Base-by-base conservation (phyloP, 2,329 filamentous ascomycete genomes). In the Drechslerella coelobrocha region DNA sequence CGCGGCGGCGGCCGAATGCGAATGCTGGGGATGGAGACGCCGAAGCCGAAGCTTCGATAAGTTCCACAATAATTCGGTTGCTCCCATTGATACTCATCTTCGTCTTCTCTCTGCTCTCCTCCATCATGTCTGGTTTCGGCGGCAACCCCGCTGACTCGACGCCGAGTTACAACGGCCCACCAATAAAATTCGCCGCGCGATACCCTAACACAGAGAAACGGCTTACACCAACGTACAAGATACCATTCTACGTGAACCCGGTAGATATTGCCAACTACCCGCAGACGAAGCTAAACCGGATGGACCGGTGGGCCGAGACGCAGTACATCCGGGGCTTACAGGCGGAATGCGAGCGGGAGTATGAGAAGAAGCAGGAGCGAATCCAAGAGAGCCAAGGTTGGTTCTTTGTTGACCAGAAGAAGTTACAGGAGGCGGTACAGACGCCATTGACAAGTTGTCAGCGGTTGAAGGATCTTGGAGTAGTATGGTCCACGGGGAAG, bases 61-160 rank as follows among this genome's bases (percentile, higher is more conserved):
- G 54, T 7, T 56, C 65, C 23, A 75, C 74, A 45, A 77, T 87
- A 78, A 80, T 90, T 61, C 89, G 91, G 68, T 84, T 99, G 14
- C 84, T 99, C 4, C 93, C 94, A 14, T 87, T 99, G 54, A 83
- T 99, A 59, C 82, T 99, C 73, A 87, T 99, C 76, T 95, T 99
- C 78, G 81, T 97, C 61, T 86, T 93, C 73, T 90, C 92, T 0
- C 83, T 96, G 24, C 82, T 97, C 61, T 91, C 90, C 19, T 93
- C 89, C 0, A 80, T 96, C 24, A 91, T 96, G 78, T 82, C 77
- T 53, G 73, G 75, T 12, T 68, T 60, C 37, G 63, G 62, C 1
- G 56, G 47, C 14, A 10, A 45, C 31, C 5, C 37, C 1, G 84
- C 86, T 17, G 53, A 60, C 3, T 21, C 19, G 21, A 80, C 81